Conservation (phyloP, 2,329 filamentous ascomycete species). For the Knufia petricola region DNA sequence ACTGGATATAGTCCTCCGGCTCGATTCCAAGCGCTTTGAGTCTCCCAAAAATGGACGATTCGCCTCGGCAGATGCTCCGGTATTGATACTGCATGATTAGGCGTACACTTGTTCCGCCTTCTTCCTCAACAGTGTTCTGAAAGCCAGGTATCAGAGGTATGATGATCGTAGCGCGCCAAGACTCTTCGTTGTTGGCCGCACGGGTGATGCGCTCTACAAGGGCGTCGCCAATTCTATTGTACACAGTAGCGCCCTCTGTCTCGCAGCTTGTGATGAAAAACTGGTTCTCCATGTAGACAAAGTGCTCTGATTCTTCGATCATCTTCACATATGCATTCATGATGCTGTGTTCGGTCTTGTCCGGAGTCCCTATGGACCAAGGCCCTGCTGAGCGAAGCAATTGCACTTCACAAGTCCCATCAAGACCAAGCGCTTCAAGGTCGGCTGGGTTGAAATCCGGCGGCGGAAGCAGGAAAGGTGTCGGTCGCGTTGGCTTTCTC, state of each 20-base stretch:
- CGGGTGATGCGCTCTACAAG: constrained; percentile 83
- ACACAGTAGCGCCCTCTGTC: constrained; percentile 75
- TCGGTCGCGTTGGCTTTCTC: constrained; percentile 83
- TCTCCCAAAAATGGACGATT: constrained; percentile 82
- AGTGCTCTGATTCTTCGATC: constrained; percentile 91
- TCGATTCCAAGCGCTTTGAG: constrained; percentile 72
- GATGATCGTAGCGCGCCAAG: constrained; percentile 81
- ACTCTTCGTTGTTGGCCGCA: constrained; percentile 71
- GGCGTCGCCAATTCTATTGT: constrained; percentile 90
- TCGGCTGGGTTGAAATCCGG: constrained; percentile 84
- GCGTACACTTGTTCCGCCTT: constrained; percentile 87
- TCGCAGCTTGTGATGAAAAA: constrained; percentile 94
- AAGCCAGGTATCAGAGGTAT: constrained; percentile 98
- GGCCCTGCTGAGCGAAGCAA: constrained; percentile 81
- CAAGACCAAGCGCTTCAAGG: constrained; percentile 75
- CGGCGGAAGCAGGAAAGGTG: constrained; percentile 84
- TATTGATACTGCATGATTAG: constrained; percentile 97
- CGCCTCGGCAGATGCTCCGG: constrained; percentile 87
- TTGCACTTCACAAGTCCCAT: constrained; percentile 92
- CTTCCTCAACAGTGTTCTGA: constrained; percentile 88
- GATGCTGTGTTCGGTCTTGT: constrained; percentile 84
- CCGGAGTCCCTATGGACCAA: constrained; percentile 82
- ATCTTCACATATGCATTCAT: constrained; percentile 91
- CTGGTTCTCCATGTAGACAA: constrained; percentile 98
- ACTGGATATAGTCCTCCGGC: constrained; percentile 89